These are phyloP conservation scores for Nakaseomyces sp. DNA, from an alignment of 1,139 yeast genomes.

Conservation along the genomic window DNA sequence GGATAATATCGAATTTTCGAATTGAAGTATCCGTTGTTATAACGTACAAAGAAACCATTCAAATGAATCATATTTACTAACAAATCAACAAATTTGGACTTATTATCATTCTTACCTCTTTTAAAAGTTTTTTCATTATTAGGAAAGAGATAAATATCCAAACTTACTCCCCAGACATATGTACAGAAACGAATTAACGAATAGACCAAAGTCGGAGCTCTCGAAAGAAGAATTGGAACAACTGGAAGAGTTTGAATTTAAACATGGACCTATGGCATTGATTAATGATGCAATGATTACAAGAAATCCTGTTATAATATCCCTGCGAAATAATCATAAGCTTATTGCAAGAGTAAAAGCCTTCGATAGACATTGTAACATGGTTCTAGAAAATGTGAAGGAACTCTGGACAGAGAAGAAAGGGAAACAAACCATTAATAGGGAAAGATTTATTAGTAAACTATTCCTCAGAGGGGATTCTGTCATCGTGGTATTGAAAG, in stretches of 20 bases:
- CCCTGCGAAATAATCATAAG: constrained; percentile 89
- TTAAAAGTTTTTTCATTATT: not conserved
- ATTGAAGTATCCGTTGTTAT: too few species aligned
- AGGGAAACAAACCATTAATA: constrained; percentile 57
- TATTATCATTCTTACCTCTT: not conserved
- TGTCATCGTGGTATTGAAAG: constrained; percentile 70
- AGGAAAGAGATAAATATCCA: not conserved
- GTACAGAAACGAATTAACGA: constrained; percentile 50
- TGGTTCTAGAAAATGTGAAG: constrained; percentile 86
- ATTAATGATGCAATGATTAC: constrained; percentile 71
- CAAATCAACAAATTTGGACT: not conserved
- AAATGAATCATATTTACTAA: not conserved
- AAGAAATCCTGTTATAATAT: constrained; percentile 71
- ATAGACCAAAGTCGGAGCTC: constrained; percentile 70
- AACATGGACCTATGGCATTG: constrained; percentile 85
- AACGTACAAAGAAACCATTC: not conserved
- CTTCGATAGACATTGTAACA: constrained; percentile 90
- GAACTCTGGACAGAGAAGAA: constrained; percentile 86
- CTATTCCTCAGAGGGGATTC: constrained; percentile 93
- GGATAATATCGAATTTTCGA: too few species aligned
- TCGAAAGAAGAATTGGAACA: constrained; percentile 71
- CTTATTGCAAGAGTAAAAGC: constrained; percentile 85
- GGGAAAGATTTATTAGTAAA: constrained; percentile 82
- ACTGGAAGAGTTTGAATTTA: constrained; percentile 83
- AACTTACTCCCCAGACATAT: not conserved